Conservation (phyloP, 2,329 filamentous ascomycete species). For the Fusarium domesticum region DNA sequence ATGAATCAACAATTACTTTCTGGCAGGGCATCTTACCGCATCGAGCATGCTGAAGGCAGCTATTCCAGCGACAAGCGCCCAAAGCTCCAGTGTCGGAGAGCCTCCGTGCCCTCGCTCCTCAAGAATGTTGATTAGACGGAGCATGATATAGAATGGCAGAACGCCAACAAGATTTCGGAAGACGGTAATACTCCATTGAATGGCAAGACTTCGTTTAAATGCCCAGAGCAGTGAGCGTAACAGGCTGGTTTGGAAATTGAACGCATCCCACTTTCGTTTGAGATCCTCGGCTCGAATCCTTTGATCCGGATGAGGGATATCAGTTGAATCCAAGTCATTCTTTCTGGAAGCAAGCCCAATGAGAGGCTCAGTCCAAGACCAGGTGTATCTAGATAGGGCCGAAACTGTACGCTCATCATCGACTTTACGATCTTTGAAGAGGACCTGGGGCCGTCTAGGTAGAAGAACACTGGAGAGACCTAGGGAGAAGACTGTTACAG, state of each 20-base stretch:
- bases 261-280: slow-evolving; percentile 48
- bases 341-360: slow-evolving; percentile 55
- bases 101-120: slow-evolving; percentile 51
- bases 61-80: slow-evolving; percentile 66
- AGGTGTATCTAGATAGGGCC: slow-evolving; percentile 61
- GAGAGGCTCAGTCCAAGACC: slow-evolving; percentile 59
- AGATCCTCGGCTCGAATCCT: slow-evolving; percentile 50
- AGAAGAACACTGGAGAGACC: slow-evolving; percentile 51
- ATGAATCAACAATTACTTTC: neutral
- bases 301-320: slow-evolving; percentile 61
- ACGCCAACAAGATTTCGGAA: slow-evolving; percentile 59
- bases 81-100: slow-evolving; percentile 51
- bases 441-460: slow-evolving; percentile 67
- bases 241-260: slow-evolving; percentile 48
- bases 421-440: slow-evolving; percentile 54
- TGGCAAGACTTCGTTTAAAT: slow-evolving; percentile 53
- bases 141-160: slow-evolving; percentile 66
- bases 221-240: slow-evolving; percentile 59
- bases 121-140: slow-evolving; percentile 62
- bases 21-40: slow-evolving; percentile 31
- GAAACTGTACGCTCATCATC: slow-evolving; percentile 62
- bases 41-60: slow-evolving; percentile 57
- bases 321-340: slow-evolving; percentile 57
- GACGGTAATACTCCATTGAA: slow-evolving; percentile 59
- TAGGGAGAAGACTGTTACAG: slow-evolving; percentile 44